These are phyloP conservation scores for Marchantia polymorpha DNA, from an alignment of 225 moss, liverwort and hornwort genomes.

Conservation along the genomic window DNA sequence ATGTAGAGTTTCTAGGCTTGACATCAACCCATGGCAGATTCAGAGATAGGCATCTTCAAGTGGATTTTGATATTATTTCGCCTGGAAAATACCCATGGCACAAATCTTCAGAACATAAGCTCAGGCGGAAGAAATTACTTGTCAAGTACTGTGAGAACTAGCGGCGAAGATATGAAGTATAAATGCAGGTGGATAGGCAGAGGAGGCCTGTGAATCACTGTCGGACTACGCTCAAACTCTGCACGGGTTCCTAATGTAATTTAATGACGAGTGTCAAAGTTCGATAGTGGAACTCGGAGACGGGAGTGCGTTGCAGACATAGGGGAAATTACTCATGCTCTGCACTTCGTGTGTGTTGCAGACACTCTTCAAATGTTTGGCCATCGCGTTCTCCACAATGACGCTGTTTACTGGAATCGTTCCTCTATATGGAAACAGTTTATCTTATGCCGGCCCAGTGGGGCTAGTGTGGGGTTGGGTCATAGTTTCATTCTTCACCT, in stretches of 20 bases:
- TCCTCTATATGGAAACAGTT: conserved; percentile 80
- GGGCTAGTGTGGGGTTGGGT: conserved; percentile 96
- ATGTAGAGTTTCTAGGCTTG: no score
- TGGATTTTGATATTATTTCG: no score
- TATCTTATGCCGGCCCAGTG: conserved; percentile 67
- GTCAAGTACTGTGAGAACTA: no score
- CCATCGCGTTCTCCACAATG: conserved; percentile 96
- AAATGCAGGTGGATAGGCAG: background rate
- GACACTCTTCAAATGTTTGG: conserved; percentile 96
- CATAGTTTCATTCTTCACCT: conserved; percentile 87
- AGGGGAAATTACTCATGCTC: background rate
- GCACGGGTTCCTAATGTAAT: background rate
- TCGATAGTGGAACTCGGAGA: background rate
- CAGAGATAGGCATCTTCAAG: no score
- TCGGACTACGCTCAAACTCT: background rate
- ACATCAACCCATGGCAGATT: no score
- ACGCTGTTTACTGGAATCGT: conserved; percentile 92
- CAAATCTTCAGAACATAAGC: no score
- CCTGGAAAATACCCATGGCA: no score
- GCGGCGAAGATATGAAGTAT: background rate
- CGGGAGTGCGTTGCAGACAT: background rate
- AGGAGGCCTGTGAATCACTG: background rate
- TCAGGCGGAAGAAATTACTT: no score
- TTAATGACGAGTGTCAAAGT: background rate
- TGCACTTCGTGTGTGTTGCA: conserved; percentile 30